phyloP scores from a whole-genome alignment of 495 filamentous ascomycete genomes.

The Cairneyella variabilis region DNA sequence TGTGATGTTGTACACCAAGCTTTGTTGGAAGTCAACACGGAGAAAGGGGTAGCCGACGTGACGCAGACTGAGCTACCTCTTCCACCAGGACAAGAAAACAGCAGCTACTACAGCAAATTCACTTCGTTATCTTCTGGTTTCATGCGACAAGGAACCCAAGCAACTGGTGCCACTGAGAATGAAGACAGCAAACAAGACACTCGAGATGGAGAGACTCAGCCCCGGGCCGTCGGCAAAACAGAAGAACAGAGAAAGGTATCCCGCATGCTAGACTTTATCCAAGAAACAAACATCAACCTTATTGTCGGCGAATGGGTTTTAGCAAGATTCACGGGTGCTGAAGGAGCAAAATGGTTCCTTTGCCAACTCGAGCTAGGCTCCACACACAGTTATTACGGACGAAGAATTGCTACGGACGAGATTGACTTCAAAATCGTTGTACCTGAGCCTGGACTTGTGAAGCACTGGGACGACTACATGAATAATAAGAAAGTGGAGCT shows the following conservation, averaged over 20 bases:
- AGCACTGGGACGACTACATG: conserved; percentile 39
- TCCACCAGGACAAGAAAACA: not conserved
- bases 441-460: conserved; percentile 33
- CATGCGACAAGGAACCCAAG: not conserved
- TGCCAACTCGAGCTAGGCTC: conserved; percentile 40
- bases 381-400: conserved; percentile 33
- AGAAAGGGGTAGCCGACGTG: conserved; percentile 3
- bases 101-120: conserved; percentile 3
- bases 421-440: conserved; percentile 35
- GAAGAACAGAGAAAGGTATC: conserved; percentile 31
- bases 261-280: conserved; percentile 40
- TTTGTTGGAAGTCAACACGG: conserved; percentile 23
- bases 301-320: conserved; percentile 48
- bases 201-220: not conserved
- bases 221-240: conserved; percentile 13
- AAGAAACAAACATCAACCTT: conserved; percentile 32
- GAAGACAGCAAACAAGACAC: conserved; percentile 2
- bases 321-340: conserved; percentile 37
- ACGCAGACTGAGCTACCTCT: not conserved
- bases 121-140: conserved; percentile 3
- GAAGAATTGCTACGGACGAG: conserved; percentile 34
- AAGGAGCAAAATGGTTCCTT: conserved; percentile 44
- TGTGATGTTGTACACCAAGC: conserved; percentile 29
- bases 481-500: conserved; percentile 35
- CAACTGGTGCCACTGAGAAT: not conserved